phyloP scores from a whole-genome alignment of 345 rosid species.

The Hibiscus syriacus region DNA sequence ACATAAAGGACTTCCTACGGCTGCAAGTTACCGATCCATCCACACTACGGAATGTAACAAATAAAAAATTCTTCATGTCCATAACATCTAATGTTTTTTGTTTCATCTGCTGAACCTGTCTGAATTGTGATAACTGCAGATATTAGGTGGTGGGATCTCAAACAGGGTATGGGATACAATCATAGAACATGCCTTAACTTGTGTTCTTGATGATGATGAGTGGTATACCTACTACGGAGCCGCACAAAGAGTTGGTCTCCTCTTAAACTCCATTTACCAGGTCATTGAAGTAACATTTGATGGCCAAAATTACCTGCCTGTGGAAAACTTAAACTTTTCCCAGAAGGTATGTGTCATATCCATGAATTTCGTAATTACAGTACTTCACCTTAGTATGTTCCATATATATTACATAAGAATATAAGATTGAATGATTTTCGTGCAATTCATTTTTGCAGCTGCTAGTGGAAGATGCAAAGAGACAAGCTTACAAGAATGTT shows the following conservation, averaged over 20 bases:
- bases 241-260: conserved; percentile 16
- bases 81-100: neutral
- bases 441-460: conserved; percentile 20
- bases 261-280: conserved; percentile 16
- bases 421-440: conserved; percentile 1
- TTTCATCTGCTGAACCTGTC: conserved; percentile 4
- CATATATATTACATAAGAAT: neutral
- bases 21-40: conserved; percentile 11
- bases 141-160: conserved; percentile 34
- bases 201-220: conserved; percentile 45
- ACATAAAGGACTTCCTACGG: conserved; percentile 42
- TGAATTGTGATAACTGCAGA: conserved; percentile 26
- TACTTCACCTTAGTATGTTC: neutral
- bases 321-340: conserved; percentile 22
- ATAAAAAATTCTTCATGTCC: neutral
- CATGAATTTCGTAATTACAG: neutral
- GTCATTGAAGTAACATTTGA: conserved; percentile 35
- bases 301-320: conserved; percentile 18
- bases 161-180: conserved; percentile 50
- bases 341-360: conserved; percentile 28
- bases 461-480: conserved; percentile 26
- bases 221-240: conserved; percentile 27
- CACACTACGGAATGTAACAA: conserved; percentile 35
- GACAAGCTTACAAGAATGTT: conserved; percentile 15
- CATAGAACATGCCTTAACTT: conserved; percentile 50